Evolutionary conservation across 2,329 filamentous ascomycete genomes (phyloP), one percentile per base, ranked within the genome.

Genomic region (Fusarium foetens): DNA sequence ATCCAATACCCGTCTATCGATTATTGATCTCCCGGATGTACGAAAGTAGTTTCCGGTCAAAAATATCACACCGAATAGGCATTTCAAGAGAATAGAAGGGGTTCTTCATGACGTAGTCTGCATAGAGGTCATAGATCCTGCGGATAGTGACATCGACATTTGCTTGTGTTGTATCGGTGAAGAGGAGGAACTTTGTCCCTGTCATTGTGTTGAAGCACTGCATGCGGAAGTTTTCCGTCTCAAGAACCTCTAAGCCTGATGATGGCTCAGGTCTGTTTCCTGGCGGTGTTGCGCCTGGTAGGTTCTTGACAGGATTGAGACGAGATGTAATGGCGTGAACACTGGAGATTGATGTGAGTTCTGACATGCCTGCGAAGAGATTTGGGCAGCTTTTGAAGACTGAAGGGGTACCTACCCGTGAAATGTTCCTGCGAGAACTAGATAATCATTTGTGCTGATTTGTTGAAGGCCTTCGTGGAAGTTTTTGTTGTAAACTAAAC

Each of bases 21-120:
- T 86, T 90, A 78, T 92, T 92, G 75, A 91, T 87, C 79, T 90
- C 89, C 79, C 94, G 90, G 77, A 97, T 90, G 83, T 95, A 97
- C 41, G 91, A 93, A 73, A 89, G 88, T 72, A 98, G 81, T 81
- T 94, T 94, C 76, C 95, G 88, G 81, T 99, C 96, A 84, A 98
- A 99, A 76, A 94, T 93, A 79, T 98, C 96, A 83, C 96, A 97
- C 69, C 96, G 88, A 59, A 99, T 90, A 11, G 96, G 96, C 95
- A 98, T 99, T 84, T 99, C 96, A 63, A 97, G 87, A 79, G 96
- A 95, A 84, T 98, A 98, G 80, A 99, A 99, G 2, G 96, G 96
- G 81, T 99, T 99, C 87, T 98, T 99, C 94, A 98, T 98, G 75
- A 99, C 96, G 81, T 94, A 98, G 82, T 99, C 96, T 55, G 94